Percentiles rank a stretch among this genome's conserved stretches.
Conservation (phyloP, 176 grass and related monocot species). For the Carex kokanica region DNA sequence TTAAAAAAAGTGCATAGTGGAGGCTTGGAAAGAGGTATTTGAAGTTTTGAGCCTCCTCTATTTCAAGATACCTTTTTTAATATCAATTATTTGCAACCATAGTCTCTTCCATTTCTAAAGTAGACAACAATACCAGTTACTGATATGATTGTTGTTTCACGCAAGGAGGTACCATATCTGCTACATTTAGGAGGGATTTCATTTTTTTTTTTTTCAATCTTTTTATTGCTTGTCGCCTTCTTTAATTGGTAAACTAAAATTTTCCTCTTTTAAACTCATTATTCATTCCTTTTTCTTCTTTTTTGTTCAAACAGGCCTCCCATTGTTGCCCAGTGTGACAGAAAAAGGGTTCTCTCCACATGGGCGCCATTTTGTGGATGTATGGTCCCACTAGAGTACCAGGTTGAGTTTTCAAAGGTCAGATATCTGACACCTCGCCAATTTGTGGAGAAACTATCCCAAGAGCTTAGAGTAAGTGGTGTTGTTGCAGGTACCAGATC, state of each 20-base stretch:
- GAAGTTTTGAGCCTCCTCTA: background rate
- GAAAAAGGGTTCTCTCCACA: slow-evolving; percentile 77
- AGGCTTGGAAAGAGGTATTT: background rate
- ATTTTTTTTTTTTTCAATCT: background rate
- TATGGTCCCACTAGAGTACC: slow-evolving; percentile 34
- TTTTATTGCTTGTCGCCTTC: background rate
- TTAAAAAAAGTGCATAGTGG: background rate
- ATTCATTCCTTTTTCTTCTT: background rate
- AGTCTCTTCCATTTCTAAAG: background rate
- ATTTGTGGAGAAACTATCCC: slow-evolving; percentile 92
- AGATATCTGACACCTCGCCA: slow-evolving; percentile 79
- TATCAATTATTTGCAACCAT: background rate
- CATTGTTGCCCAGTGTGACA: slow-evolving; percentile 75
- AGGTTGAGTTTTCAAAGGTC: slow-evolving; percentile 47
- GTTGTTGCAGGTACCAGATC: slow-evolving; percentile 75
- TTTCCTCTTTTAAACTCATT: background rate
- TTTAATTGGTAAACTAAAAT: background rate
- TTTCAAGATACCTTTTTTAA: background rate
- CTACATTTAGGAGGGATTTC: background rate
- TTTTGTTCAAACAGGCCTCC: slow-evolving; percentile 47
- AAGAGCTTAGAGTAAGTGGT: slow-evolving; percentile 88
- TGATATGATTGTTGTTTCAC: background rate
- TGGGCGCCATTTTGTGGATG: slow-evolving; percentile 60
- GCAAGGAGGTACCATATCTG: background rate
- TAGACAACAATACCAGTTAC: background rate